phyloP scores from a whole-genome alignment of 129 eudicot species.

The Escallonia rubra region DNA sequence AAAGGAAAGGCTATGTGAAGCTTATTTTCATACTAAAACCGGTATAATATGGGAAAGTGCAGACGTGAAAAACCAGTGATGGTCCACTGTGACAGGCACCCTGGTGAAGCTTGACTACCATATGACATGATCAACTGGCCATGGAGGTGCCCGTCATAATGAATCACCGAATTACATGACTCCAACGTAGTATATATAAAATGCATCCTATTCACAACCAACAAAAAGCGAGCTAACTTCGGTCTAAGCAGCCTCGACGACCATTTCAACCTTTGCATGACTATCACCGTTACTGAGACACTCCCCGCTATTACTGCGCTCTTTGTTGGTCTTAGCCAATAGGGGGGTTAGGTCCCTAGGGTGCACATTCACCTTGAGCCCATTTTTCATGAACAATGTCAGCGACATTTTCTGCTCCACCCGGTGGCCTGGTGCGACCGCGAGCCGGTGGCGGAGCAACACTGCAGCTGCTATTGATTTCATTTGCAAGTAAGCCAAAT shows the following conservation, averaged over 20 bases:
- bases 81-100: slow-evolving; percentile 5
- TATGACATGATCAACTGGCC: neutral
- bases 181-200: neutral
- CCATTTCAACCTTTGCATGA: slow-evolving; percentile 3
- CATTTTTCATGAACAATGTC: slow-evolving; percentile 67
- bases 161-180: neutral
- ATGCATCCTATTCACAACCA: neutral
- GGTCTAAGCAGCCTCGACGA: neutral
- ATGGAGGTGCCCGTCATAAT: neutral
- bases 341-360: slow-evolving; percentile 53
- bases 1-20: no score
- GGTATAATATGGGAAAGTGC: neutral
- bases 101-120: neutral
- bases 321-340: slow-evolving; percentile 17
- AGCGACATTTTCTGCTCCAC: slow-evolving; percentile 82
- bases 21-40: no score
- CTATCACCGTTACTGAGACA: neutral
- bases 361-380: slow-evolving; percentile 54
- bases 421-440: slow-evolving; percentile 58
- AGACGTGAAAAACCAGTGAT: slow-evolving; percentile 5
- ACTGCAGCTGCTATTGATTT: slow-evolving; percentile 72
- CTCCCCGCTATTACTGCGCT: slow-evolving; percentile 5
- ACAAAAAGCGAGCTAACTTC: neutral
- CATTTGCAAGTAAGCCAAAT: slow-evolving; percentile 76
- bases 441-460: slow-evolving; percentile 59